phyloP scores from a whole-genome alignment of 2,329 filamentous ascomycete species.

The Fusarium temperatum region DNA sequence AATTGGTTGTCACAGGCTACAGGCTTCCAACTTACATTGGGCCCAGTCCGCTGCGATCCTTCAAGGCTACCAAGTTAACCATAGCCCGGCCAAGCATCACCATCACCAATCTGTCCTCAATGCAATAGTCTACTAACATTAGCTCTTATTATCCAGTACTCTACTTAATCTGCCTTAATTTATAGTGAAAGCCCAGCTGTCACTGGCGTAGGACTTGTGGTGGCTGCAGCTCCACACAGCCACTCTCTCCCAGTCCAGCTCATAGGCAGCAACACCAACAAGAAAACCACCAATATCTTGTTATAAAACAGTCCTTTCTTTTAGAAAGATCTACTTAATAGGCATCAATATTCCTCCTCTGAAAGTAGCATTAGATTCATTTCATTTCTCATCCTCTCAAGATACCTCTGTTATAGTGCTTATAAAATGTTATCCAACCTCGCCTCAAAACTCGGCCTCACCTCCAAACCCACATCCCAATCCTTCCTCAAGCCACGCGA shows the following conservation, averaged over 20 bases:
- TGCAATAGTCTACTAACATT: not conserved
- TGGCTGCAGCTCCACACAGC: conserved; percentile 11
- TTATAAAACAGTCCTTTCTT: not conserved
- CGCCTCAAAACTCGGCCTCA: conserved; percentile 36
- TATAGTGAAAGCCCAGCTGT: conserved; percentile 4
- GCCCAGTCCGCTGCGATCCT: not conserved
- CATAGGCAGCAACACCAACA: conserved; percentile 23
- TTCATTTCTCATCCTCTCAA: not conserved
- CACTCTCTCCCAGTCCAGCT: not conserved
- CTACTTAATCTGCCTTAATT: not conserved
- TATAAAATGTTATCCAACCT: conserved; percentile 36
- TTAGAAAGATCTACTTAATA: not conserved
- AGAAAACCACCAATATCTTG: not conserved
- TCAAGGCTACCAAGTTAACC: not conserved
- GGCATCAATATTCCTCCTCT: not conserved
- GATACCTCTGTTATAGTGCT: not conserved
- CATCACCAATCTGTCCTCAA: not conserved
- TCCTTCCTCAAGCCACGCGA: conserved; percentile 1
- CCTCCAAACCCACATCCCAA: not conserved
- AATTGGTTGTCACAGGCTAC: not conserved
- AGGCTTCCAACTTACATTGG: not conserved
- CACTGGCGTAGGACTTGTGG: conserved; percentile 18
- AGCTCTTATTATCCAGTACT: not conserved
- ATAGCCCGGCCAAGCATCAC: not conserved
- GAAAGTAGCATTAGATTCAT: not conserved